phyloP scores from a whole-genome alignment of 768 basidiomycete genomes.

The Tylopilus subfusipes region DNA sequence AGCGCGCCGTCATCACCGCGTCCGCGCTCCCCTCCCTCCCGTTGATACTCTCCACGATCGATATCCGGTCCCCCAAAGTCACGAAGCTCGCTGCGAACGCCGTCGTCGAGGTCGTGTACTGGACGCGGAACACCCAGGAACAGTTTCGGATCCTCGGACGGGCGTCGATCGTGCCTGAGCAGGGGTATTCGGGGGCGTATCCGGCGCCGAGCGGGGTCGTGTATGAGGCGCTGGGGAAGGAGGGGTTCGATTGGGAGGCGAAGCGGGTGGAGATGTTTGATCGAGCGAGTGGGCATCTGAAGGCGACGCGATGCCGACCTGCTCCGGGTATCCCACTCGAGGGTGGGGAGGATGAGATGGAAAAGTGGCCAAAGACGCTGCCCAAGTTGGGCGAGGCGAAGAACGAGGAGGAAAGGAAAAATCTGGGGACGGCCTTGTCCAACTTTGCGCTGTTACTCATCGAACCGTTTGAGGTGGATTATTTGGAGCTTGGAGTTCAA shows the following conservation, averaged over 20 bases:
- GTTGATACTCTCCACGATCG: background rate
- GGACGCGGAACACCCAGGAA: background rate
- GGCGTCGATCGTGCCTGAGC: background rate
- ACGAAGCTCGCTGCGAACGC: background rate
- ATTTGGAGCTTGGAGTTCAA: constrained; percentile 54
- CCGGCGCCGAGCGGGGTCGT: background rate
- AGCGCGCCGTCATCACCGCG: background rate
- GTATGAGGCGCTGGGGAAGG: background rate
- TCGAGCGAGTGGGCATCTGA: background rate
- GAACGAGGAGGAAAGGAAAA: constrained; percentile 40
- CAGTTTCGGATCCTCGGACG: background rate
- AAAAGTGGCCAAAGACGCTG: constrained; percentile 57
- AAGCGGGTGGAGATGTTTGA: background rate
- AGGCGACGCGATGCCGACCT: too few species aligned
- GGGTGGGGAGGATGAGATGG: constrained; percentile 52
- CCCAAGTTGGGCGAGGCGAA: constrained; percentile 46
- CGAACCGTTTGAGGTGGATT: constrained; percentile 49
- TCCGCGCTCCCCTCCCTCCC: background rate
- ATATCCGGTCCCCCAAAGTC: background rate
- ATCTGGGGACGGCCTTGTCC: constrained; percentile 50
- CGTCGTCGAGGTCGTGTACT: background rate
- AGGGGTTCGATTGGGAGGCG: background rate
- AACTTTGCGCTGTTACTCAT: constrained; percentile 74
- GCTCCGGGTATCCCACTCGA: background rate
- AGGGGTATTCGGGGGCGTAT: background rate